These are phyloP conservation scores for Imleria badia DNA, from an alignment of 768 basidiomycete genomes.

Conservation along the genomic window DNA sequence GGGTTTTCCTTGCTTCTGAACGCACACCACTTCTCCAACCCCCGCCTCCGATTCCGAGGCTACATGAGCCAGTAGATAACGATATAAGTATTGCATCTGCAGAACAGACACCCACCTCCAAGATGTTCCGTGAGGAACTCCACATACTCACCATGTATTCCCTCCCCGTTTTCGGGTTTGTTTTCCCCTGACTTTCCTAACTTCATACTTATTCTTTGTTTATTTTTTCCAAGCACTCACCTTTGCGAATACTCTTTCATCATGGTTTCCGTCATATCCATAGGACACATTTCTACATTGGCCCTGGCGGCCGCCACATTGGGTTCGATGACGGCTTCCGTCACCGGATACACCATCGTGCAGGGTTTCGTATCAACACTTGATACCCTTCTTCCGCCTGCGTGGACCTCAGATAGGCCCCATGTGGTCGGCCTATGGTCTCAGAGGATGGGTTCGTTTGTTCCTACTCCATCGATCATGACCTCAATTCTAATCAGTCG, in stretches of 20 bases:
- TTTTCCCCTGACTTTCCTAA: constrained; percentile 8
- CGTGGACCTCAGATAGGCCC: no score
- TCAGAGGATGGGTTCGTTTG: constrained; percentile 72
- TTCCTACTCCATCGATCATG: not conserved
- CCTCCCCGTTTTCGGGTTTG: constrained; percentile 70
- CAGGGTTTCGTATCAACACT: no score
- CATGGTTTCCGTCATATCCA: no score
- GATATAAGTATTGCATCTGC: constrained; percentile 1
- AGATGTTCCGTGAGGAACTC: constrained; percentile 58
- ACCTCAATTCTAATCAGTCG: constrained; percentile 1
- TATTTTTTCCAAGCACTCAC: no score
- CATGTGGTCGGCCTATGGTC: no score
- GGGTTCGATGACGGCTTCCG: no score
- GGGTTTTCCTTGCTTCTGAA: constrained; percentile 34
- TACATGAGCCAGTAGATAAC: constrained; percentile 48
- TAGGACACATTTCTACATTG: no score
- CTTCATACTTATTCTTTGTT: not conserved
- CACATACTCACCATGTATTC: constrained; percentile 60
- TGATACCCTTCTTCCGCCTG: no score
- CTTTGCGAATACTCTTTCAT: no score
- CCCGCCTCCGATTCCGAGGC: constrained; percentile 53
- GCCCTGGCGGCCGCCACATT: no score
- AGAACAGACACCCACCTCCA: constrained; percentile 22
- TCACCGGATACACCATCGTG: no score
- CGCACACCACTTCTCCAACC: constrained; percentile 54